Base-by-base conservation (phyloP, 192 early-diverging fungal species). In the Backusella parvicylindrica region DNA sequence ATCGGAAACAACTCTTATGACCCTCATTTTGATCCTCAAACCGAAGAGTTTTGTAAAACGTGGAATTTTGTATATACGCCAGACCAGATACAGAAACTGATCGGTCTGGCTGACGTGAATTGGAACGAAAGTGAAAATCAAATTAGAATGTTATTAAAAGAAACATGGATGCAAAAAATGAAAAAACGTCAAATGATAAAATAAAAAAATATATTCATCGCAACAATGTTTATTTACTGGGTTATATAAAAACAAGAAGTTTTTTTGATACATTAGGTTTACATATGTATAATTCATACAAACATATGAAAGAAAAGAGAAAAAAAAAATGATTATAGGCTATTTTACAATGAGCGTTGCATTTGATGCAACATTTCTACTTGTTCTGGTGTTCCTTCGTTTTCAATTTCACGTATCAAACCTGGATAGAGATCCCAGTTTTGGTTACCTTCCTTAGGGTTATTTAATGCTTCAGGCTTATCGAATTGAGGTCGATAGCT, bases 11-110 rank as follows among this genome's bases (percentile, higher is more conserved):
- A 84, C 26, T 73, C 79, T 7, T 81, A 77, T 9, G 70, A 76
- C 21, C 50, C 85, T 23, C 75, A 83, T 1, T 93, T 93, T 84
- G 86, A 91, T 73, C 93, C 93, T 1, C 84, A 81, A 72, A 87
- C 81, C 9, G 89, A 84, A 2, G 84, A 86, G 33, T 92, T 93
- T 71, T 89, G 87, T 53, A 85, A 83, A 6, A 93, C 92, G 0
- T 91, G 85, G 50, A 94, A 94, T 73, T 90, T 91, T 83, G 83
- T 85, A 66, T 89, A 91, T 80, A 89, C 81, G 11, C 75, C 83
- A 18, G 89, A 89, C 30, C 91, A 94, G 75, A 84, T 94, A 21
- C 81, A 87, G 49, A 71, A 84, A 47, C 73, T 93, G 23, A 84
- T 84, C 9, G 83, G 86, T 11, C 79, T 92, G 31, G 86, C 88